These are phyloP conservation scores for Hericium erinaceus DNA, from an alignment of 768 basidiomycete species.

Conservation along the genomic window DNA sequence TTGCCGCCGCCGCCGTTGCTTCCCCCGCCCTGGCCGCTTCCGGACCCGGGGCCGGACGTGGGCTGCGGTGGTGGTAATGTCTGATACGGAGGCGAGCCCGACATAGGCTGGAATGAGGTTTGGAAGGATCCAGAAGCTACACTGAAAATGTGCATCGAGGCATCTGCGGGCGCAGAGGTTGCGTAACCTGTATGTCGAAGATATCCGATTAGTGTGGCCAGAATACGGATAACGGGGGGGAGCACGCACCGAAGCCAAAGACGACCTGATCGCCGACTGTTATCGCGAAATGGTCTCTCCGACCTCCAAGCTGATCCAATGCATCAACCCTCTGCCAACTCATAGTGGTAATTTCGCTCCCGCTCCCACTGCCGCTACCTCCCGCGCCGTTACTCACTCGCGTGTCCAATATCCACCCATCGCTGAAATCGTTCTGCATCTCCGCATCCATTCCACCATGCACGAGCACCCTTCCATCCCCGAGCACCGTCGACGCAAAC, in stretches of 20 bases:
- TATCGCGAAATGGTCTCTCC: constrained; percentile 71
- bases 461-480: constrained; percentile 51
- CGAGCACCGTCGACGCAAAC: constrained; percentile 46
- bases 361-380: neutral
- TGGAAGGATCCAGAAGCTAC: constrained; percentile 25
- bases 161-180: constrained; percentile 40
- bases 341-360: constrained; percentile 36
- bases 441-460: constrained; percentile 67
- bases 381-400: neutral
- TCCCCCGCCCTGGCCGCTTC: constrained; percentile 7
- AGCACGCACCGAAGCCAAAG: constrained; percentile 65
- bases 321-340: constrained; percentile 45
- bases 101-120: constrained; percentile 30
- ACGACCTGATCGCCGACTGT: constrained; percentile 51
- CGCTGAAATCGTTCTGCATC: constrained; percentile 39
- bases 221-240: neutral
- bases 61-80: constrained; percentile 17
- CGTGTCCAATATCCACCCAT: constrained; percentile 68
- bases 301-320: constrained; percentile 48
- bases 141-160: constrained; percentile 43
- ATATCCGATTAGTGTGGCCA: neutral
- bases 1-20: constrained; percentile 9
- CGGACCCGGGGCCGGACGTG: neutral
- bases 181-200: constrained; percentile 33
- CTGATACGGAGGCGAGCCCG: constrained; percentile 18